Evolutionary conservation across 106 monocot species (phyloP).

Genomic region (Hemerocallis citrina): DNA sequence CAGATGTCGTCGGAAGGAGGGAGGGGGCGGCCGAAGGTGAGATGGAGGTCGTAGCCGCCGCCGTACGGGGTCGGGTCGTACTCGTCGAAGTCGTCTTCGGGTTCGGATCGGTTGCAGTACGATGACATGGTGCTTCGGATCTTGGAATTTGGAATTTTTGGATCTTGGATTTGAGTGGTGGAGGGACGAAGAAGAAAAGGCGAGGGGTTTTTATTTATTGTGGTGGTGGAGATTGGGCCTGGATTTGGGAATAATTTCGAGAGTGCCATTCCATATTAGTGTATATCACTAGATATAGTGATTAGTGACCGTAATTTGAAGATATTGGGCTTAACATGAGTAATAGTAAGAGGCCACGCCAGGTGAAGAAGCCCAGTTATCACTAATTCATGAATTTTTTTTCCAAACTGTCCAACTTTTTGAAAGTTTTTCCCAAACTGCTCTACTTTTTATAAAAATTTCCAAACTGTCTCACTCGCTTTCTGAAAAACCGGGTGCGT

Average conservation of each 20-base stretch:
- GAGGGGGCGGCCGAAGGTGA: slow-evolving; percentile 79
- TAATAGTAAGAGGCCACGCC: too few relatives aligned
- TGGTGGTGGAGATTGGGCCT: neutral
- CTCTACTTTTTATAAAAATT: too few relatives aligned
- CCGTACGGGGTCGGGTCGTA: slow-evolving; percentile 91
- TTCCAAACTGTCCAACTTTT: too few relatives aligned
- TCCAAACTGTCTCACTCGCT: too few relatives aligned
- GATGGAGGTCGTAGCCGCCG: slow-evolving; percentile 73
- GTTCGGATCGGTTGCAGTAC: slow-evolving; percentile 6
- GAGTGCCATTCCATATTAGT: neutral
- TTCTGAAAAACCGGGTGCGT: too few relatives aligned
- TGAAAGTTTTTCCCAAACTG: too few relatives aligned
- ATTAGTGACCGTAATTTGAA: too few relatives aligned
- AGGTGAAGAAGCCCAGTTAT: too few relatives aligned
- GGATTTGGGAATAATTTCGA: slow-evolving; percentile 1
- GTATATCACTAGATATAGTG: too few relatives aligned
- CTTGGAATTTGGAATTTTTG: neutral
- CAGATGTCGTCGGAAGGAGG: slow-evolving; percentile 74
- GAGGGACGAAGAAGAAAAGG: neutral
- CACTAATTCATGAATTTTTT: too few relatives aligned
- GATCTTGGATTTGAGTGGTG: neutral
- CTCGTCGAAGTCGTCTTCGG: slow-evolving; percentile 59
- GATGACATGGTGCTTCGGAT: slow-evolving; percentile 16
- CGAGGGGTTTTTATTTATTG: neutral
- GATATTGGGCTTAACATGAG: too few relatives aligned